Base-by-base conservation (phyloP, 768 basidiomycete species). In the Kondoa subrosea region DNA sequence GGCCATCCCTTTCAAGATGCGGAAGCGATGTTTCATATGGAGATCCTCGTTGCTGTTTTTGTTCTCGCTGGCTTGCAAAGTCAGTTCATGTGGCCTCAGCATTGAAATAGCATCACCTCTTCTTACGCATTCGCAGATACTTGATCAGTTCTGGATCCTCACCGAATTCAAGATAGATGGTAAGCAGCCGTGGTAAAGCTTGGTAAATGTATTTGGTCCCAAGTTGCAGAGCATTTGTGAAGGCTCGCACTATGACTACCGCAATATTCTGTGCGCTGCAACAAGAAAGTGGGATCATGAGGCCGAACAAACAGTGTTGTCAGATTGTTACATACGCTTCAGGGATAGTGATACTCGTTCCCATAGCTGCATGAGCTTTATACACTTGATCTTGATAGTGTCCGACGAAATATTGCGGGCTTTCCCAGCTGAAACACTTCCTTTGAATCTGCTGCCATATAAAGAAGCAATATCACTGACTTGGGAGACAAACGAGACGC, bases 171-270 rank as follows among this genome's bases (percentile, higher is more conserved):
- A 97, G 79, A 91, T 92, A 99, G 32, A 99, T 83, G 0, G 91
- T 97, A 8, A 99, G 81, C 70, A 96, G 81, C 56, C 95, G 85
- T 0, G 95, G 92, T 69, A 99, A 84, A 0, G 91, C 90, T 75
- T 93, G 93, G 76, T 93, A 97, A 27, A 93, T 86, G 76, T 87
- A 95, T 80, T 99, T 99, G 40, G 91, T 89, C 21, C 95, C 95
- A 74, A 81, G 78, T 73, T 80, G 80, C 59, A 92, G 84, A 0
- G 91, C 87, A 69, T 58, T 56, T 12, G 63, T 33, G 67, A 68
- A 74, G 40, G 40, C 40, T 50, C 40, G 40, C 12, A 8, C 8
- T 50, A 50, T 50, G 12, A 50, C 40, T 8, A 50, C 40, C 21
- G 40, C 40, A 21, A 50, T 50, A 21, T 50, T 50, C 12, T 8